Evolutionary conservation across 2,329 filamentous ascomycete species (phyloP).

Genomic region (Apiospora hydei): DNA sequence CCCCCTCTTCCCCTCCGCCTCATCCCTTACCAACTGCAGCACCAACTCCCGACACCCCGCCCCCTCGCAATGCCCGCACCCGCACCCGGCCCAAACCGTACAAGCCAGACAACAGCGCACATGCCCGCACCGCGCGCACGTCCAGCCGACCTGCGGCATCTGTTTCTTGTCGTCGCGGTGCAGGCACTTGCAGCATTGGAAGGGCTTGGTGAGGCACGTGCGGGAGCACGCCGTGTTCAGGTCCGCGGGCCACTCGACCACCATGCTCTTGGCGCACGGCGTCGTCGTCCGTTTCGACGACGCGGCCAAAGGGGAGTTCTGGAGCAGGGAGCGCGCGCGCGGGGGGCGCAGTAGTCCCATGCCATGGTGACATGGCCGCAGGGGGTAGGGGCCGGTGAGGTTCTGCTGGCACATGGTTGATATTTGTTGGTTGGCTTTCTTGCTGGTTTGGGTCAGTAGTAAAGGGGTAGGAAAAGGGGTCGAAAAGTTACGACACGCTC

Average conservation of each 20-base stretch:
- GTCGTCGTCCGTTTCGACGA: background rate
- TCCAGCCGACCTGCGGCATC: constrained; percentile 35
- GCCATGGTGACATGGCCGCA: constrained; percentile 34
- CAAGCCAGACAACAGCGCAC: constrained; percentile 1
- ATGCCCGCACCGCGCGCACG: constrained; percentile 27
- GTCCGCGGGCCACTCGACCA: constrained; percentile 22
- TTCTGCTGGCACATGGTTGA: constrained; percentile 28
- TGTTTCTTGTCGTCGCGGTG: constrained; percentile 27
- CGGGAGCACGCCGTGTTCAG: constrained; percentile 34
- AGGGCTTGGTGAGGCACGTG: constrained; percentile 34
- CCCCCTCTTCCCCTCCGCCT: background rate
- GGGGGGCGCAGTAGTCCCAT: constrained; percentile 32
- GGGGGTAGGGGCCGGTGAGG: constrained; percentile 34
- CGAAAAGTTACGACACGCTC: background rate
- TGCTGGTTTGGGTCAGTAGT: background rate
- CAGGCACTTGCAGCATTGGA: constrained; percentile 32
- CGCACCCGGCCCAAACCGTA: background rate
- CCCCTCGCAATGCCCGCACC: background rate
- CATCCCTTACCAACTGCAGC: background rate
- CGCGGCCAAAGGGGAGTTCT: constrained; percentile 18
- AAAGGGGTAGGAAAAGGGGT: background rate
- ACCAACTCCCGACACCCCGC: background rate
- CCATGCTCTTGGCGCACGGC: constrained; percentile 27
- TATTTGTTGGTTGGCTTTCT: background rate
- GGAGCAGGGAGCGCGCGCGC: constrained; percentile 29